Evolutionary conservation across 1,284 basidiomycete species (phyloP), one percentile per base, ranked within the genome.

Genomic region (Melampsora americana): DNA sequence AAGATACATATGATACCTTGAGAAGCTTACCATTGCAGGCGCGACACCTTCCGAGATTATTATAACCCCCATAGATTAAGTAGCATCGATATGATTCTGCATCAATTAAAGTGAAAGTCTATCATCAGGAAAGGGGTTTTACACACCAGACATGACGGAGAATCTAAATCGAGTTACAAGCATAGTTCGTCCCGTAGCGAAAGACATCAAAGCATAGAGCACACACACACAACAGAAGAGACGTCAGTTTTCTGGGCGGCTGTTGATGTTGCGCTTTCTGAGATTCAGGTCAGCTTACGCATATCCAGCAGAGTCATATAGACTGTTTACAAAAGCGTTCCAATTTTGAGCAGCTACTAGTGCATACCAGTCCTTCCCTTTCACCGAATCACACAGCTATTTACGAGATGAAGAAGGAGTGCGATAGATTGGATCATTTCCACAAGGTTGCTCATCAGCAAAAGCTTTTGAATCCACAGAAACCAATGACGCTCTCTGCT

Each of bases 321-420:
- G 23, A 42, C 11, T 65, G 23, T 77, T 77, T 11, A 77, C 66
- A 62, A 77, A 77, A 18, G 74, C 61, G 23, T 77, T 77, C 74
- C 74, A 77, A n/a, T 77, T 77, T 46, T 77, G 60, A 12, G 26
- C 74, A 7, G 74, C 74, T 23, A 77, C 74, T 6, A 77, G 39
- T 20, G 74, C 74, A 48, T 77, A 77, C 74, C 74, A 77, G 56
- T 77, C 74, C 32, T 50, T 39, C 18, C 74, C 74, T 56, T 64
- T 53, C 20, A 69, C 67, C 2, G 74, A 44, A 46, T 69, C 74
- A 30, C 74, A 77, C 2, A 77, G 23, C 74, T 77, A 5, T 20
- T 18, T 26, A 14, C 23, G 61, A 32, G 6, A 32, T 16, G 7
- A 35, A 64, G 1, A 20, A 14, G 35, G 5, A 6, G 6, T 20